Evolutionary conservation across 352 stramenopile genomes (phyloP).

Genomic region (Pythium brachiatum): DNA sequence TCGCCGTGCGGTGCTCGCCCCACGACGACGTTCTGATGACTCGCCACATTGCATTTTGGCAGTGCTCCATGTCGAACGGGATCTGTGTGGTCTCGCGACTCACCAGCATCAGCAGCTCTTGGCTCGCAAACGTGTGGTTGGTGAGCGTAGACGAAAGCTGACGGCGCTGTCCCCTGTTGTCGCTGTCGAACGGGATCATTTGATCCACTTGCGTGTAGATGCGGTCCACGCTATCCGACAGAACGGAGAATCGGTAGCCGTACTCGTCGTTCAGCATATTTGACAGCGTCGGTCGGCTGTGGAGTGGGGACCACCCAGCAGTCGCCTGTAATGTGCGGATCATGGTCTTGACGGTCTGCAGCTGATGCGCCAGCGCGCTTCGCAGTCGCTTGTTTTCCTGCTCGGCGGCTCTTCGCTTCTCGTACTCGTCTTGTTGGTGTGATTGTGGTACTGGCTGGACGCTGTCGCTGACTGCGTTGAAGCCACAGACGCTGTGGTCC

Average conservation of each 20-base stretch:
- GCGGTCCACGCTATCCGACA: background rate
- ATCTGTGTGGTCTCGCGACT: background rate
- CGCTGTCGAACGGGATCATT: background rate
- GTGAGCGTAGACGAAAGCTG: background rate
- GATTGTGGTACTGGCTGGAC: background rate
- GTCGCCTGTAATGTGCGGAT: background rate
- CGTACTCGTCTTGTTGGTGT: background rate
- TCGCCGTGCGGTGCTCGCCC: background rate
- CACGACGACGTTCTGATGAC: background rate
- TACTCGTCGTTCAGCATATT: constrained; percentile 1
- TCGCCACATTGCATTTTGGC: background rate
- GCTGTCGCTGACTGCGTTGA: too few species aligned
- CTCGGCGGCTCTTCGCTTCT: background rate
- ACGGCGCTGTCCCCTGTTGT: background rate
- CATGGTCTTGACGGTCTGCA: background rate
- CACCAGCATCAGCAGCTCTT: background rate
- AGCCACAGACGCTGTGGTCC: too few species aligned
- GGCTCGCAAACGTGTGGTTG: background rate
- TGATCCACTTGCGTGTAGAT: background rate
- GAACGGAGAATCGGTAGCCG: constrained; percentile 1
- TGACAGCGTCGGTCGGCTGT: background rate
- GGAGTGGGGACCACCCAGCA: background rate
- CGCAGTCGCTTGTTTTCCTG: background rate
- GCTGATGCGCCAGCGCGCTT: background rate
- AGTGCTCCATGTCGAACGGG: background rate